Evolutionary conservation across 2,329 filamentous ascomycete genomes (phyloP).

Genomic region (Torrubiella hemipterigena): DNA sequence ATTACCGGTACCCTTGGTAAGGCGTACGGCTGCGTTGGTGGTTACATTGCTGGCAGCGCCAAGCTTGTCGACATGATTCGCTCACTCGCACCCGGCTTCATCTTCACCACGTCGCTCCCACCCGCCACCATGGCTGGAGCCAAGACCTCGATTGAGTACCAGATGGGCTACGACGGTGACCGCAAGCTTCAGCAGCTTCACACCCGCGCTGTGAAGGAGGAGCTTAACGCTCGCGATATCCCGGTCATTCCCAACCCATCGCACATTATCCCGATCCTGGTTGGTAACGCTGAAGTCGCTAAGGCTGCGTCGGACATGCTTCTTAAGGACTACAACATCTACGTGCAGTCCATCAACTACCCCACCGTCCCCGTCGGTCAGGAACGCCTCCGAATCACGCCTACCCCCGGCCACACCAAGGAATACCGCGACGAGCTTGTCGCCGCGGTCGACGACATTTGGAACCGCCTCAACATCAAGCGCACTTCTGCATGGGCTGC

Average conservation of each 20-base stretch:
- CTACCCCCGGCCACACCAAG: constrained; percentile 82
- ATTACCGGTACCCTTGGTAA: constrained; percentile 96
- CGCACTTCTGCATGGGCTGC: constrained; percentile 86
- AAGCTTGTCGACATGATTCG: constrained; percentile 87
- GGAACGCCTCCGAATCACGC: constrained; percentile 90
- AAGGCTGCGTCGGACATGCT: constrained; percentile 89
- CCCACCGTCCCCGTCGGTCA: constrained; percentile 97
- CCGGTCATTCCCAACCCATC: constrained; percentile 96
- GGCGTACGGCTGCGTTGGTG: constrained; percentile 93
- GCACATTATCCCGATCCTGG: constrained; percentile 88
- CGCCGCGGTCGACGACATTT: constrained; percentile 73
- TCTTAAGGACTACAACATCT: constrained; percentile 81
- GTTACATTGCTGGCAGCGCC: constrained; percentile 85
- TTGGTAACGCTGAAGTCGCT: constrained; percentile 86
- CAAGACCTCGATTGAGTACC: constrained; percentile 83
- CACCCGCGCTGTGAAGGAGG: constrained; percentile 86
- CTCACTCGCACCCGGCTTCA: constrained; percentile 92
- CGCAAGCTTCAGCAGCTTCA: constrained; percentile 89
- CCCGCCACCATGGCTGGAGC: constrained; percentile 96
- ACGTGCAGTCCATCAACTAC: constrained; percentile 98
- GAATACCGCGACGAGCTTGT: constrained; percentile 80
- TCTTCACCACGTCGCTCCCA: constrained; percentile 94
- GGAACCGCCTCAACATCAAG: constrained; percentile 80
- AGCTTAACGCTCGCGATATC: constrained; percentile 67
- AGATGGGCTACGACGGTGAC: constrained; percentile 74